Base-by-base conservation (phyloP, 768 basidiomycete genomes). In the Fibroporia radiculosa region DNA sequence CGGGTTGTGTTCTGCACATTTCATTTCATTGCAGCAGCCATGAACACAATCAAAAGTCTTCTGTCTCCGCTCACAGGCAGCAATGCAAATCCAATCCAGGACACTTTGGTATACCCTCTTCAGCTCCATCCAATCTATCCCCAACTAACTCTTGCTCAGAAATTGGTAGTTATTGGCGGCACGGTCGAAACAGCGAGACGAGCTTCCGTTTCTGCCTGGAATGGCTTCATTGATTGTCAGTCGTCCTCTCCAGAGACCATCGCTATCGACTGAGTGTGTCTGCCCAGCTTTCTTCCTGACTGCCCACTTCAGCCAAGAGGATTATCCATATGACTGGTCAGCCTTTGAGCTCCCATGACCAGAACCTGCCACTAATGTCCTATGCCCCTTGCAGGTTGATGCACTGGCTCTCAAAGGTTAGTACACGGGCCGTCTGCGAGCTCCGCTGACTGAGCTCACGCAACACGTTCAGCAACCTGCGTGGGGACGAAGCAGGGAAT, bases 111-210 rank as follows among this genome's bases (percentile, higher is more conserved):
- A 62, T 13, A 12, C 13, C 22, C 6, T 42, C 13, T 22, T n/a
- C 20, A 7, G 6, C 27, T 11, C 3, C n/a, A 24, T 20, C n/a
- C 20, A 34, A 11, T 33, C 18, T 8, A 3, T 7, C 41, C 41
- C 18, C 10, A 32, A 32, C 26, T 11, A 3, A 40, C n/a, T 6
- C 19, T n/a, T 3, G 18, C 37, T 2, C 53, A 89, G 88, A 90
- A 88, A 84, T 73, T 89, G 20, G 88, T 92, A 26, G 88, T 92
- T 56, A 84, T 92, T 58, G 88, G 89, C 19, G 89, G 89, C 1
- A 90, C 89, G 0, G 83, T 91, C 18, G 88, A 91, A 61, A 90
- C 87, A 13, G 87, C 87, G 27, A 73, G 88, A 51, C 72, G 88
- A 35, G 82, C 77, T 14, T 89, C 86, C 10, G 70, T 85, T 23